These are phyloP conservation scores for Erysimum pusillum DNA, from an alignment of 441 rosid genomes.

Conservation along the genomic window DNA sequence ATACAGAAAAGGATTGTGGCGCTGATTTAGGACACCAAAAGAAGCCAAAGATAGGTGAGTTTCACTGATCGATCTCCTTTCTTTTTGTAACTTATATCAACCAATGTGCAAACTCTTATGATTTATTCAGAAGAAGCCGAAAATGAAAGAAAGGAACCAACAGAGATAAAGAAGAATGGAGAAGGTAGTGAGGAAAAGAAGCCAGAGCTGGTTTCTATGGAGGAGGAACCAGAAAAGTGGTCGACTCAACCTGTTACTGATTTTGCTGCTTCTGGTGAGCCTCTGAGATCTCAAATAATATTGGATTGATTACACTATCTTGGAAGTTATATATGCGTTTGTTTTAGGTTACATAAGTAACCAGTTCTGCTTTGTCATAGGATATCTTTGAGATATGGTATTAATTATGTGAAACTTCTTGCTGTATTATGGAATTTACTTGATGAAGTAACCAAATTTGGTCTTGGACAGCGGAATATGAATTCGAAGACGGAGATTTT, in stretches of 20 bases:
- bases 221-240: slow-evolving; percentile 2
- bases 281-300: slow-evolving; percentile 15
- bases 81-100: slow-evolving; percentile 5
- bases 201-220: slow-evolving; percentile 3
- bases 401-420: slow-evolving; percentile 8
- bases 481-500: neutral
- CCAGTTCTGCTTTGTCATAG: slow-evolving; percentile 12
- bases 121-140: slow-evolving; percentile 22
- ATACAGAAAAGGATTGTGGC: neutral
- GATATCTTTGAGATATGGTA: slow-evolving; percentile 18
- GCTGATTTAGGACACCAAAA: neutral
- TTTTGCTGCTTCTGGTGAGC: slow-evolving; percentile 25
- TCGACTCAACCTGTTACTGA: slow-evolving; percentile 7
- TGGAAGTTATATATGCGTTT: neutral
- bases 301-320: slow-evolving; percentile 8
- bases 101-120: slow-evolving; percentile 1
- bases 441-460: slow-evolving; percentile 18
- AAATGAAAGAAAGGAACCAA: slow-evolving; percentile 6
- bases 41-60: slow-evolving; percentile 5
- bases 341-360: slow-evolving; percentile 10
- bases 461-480: slow-evolving; percentile 17
- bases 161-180: slow-evolving; percentile 10
- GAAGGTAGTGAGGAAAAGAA: slow-evolving; percentile 16
- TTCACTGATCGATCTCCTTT: slow-evolving; percentile 18
- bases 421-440: neutral